Evolutionary conservation across 2,329 filamentous ascomycete genomes (phyloP).

Genomic region (Aspergillus sp.): DNA sequence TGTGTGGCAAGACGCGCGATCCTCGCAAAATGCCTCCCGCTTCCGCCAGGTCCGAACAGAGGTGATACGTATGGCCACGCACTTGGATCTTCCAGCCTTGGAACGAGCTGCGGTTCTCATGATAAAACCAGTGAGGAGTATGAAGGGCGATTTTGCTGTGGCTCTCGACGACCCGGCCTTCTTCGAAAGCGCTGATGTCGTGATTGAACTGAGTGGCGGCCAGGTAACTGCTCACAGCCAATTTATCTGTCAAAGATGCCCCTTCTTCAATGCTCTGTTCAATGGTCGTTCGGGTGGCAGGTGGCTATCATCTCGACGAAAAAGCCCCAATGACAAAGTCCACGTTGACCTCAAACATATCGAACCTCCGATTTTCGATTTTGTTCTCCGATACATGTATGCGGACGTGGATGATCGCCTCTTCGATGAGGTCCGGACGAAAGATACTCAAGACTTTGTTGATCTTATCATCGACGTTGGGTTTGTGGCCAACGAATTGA

Average conservation of each 20-base stretch:
- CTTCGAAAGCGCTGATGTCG: constrained; percentile 75
- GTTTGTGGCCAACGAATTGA: constrained; percentile 86
- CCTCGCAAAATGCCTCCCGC: constrained; percentile 65
- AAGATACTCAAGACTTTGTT: constrained; percentile 77
- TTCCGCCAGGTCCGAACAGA: constrained; percentile 81
- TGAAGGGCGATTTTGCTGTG: constrained; percentile 68
- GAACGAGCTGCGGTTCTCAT: constrained; percentile 78
- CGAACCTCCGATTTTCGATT: constrained; percentile 67
- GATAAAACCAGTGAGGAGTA: constrained; percentile 60
- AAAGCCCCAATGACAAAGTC: constrained; percentile 52
- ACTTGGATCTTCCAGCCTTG: constrained; percentile 67
- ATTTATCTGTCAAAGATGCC: constrained; percentile 78
- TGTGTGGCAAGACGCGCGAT: constrained; percentile 78
- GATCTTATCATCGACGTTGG: constrained; percentile 91
- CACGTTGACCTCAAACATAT: constrained; percentile 83
- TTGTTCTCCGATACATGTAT: constrained; percentile 80
- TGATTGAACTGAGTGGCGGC: constrained; percentile 75
- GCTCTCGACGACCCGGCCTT: constrained; percentile 70
- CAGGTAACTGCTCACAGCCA: constrained; percentile 71
- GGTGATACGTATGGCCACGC: constrained; percentile 79
- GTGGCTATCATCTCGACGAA: constrained; percentile 73
- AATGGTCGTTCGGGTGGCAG: constrained; percentile 79
- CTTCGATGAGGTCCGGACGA: constrained; percentile 72
- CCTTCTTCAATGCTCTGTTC: constrained; percentile 90
- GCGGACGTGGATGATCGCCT: constrained; percentile 76